A percentile compares a stretch with the other conserved stretches of the same genome.
These are phyloP conservation scores for Sclerotinia subarctica DNA, from an alignment of 2,329 filamentous ascomycete genomes.

Conservation along the genomic window DNA sequence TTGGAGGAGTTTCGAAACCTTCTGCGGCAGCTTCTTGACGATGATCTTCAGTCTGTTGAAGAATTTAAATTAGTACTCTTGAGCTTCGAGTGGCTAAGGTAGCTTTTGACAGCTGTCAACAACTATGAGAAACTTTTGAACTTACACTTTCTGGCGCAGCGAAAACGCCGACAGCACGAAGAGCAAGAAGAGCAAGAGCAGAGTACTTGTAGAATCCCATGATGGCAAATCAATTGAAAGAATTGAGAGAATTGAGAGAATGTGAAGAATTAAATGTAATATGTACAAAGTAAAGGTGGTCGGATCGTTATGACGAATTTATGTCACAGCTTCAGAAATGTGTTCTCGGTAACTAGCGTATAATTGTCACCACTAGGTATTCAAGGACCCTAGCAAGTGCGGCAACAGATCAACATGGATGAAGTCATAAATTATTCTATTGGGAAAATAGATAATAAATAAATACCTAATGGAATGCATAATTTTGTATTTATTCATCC, in stretches of 20 bases:
- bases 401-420: constrained; percentile 4
- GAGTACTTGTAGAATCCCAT: constrained; percentile 76
- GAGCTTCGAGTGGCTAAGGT: constrained; percentile 19
- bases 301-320: constrained; percentile 11
- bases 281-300: not conserved
- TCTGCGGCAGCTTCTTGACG: constrained; percentile 29
- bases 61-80: constrained; percentile 4
- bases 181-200: constrained; percentile 67
- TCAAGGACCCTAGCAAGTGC: not conserved
- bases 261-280: not conserved
- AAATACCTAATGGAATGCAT: not conserved
- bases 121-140: constrained; percentile 28
- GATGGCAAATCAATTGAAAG: constrained; percentile 37
- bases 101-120: constrained; percentile 14
- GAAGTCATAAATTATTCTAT: not conserved
- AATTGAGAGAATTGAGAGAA: constrained; percentile 22
- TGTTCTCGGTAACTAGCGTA: constrained; percentile 22
- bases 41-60: constrained; percentile 22
- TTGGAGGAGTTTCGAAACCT: constrained; percentile 30
- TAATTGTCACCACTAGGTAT: not conserved
- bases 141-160: constrained; percentile 57
- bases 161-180: constrained; percentile 63
- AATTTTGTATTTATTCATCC: not conserved
- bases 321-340: constrained; percentile 19
- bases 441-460: no score